Evolutionary conservation across 257 asterid species (phyloP), one percentile per base, ranked within the genome.

Genomic region (Anisodus acutangulus): DNA sequence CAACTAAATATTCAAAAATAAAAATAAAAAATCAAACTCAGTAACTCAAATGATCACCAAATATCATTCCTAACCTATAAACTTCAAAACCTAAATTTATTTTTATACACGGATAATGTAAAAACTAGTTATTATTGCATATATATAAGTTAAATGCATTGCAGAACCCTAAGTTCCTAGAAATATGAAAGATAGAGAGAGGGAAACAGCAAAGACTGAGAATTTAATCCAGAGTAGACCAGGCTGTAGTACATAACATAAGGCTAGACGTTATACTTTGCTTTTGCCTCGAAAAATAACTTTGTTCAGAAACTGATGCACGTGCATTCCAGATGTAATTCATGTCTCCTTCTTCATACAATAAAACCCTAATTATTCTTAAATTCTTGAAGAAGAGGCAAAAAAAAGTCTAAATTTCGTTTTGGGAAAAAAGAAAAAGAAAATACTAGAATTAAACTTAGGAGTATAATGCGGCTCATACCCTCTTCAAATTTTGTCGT

Each of bases 251-350:
- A 31, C 35, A 69, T 68, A 69, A 83, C 85, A 70, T 39, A 83
- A 83, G 59, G 66, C 67, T 47, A 82, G 49, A 82, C 67, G 84
- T 82, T 82, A 68, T 15, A 51, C 67, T 82, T 85, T 85, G 87
- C 79, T 69, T 76, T 76, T 78, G 90, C 88, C 91, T 89, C 89
- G 91, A 60, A 85, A 87, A 87, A 26, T 87, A 84, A 83, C 86
- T 69, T 17, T 78, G 31, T 81, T 41, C 78, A 67, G 54, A 62
- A 69, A 31, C 84, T 71, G 87, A 76, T 83, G 87, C 88, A 89
- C 88, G 64, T 66, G 88, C 43, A 76, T 84, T 62, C 86, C 81
- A 84, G 85, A 88, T 63, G 58, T 51, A 55, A 78, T 74, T 78
- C 78, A n/a, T 60, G 26, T 81, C 76, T 81, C 84, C 78, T 26